Evolutionary conservation across 192 early-diverging fungal species (phyloP).

Genomic region (Podila horticola): DNA sequence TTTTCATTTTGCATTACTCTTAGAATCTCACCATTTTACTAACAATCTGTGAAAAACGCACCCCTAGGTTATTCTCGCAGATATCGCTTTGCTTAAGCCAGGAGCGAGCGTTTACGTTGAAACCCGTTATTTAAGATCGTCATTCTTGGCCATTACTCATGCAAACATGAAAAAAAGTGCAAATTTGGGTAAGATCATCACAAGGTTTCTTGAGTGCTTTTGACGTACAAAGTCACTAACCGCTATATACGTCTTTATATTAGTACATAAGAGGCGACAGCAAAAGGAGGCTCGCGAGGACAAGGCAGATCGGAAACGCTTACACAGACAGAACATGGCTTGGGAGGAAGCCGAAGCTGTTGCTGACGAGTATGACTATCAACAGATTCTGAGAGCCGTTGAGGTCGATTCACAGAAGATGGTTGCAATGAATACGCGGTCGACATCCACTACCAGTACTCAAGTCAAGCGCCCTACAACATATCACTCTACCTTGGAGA

Average conservation of each 20-base stretch:
- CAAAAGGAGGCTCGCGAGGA: neutral
- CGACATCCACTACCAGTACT: neutral
- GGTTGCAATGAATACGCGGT: neutral
- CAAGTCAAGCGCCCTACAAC: neutral
- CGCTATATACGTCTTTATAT: too few species aligned
- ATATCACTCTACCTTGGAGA: neutral
- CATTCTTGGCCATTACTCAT: too few species aligned
- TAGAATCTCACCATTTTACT: neutral
- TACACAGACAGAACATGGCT: neutral
- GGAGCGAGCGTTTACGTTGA: neutral
- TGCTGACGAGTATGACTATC: constrained; percentile 4
- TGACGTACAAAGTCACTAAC: too few species aligned
- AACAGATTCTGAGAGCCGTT: neutral
- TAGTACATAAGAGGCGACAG: neutral
- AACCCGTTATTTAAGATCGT: constrained; percentile 1
- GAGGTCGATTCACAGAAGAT: neutral
- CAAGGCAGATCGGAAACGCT: neutral
- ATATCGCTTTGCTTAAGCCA: constrained; percentile 9
- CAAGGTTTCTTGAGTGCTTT: too few species aligned
- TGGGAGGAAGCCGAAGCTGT: constrained; percentile 12
- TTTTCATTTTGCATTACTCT: constrained; percentile 4
- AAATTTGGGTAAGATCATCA: too few species aligned
- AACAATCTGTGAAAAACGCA: constrained; percentile 12
- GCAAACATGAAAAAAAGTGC: constrained; percentile 8
- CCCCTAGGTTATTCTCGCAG: constrained; percentile 9